Percentiles rank a stretch among this genome's conserved stretches.
These are phyloP conservation scores for Neltuma alba DNA, from an alignment of 306 rosid species.

Conservation along the genomic window DNA sequence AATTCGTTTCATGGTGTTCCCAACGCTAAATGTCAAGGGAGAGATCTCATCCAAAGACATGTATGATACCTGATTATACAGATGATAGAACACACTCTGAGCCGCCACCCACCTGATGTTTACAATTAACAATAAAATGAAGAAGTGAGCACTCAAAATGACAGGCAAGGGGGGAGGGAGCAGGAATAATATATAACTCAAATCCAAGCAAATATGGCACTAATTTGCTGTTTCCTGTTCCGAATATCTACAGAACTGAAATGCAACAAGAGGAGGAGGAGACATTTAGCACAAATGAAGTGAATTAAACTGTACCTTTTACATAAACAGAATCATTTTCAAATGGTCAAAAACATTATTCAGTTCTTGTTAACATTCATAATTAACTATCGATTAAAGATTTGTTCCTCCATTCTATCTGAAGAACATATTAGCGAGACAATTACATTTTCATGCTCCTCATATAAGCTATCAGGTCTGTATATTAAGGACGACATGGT, in stretches of 20 bases:
- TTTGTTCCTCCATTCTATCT: neutral
- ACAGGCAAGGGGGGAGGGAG: neutral
- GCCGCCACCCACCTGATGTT: conserved; percentile 88
- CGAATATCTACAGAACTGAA: neutral
- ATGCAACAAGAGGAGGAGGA: neutral
- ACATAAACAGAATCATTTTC: neutral
- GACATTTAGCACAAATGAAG: neutral
- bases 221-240: neutral
- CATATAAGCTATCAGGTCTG: neutral
- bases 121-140: conserved; percentile 9
- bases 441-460: neutral
- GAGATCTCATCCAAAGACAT: conserved; percentile 93
- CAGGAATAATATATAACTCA: neutral
- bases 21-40: conserved; percentile 89
- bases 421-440: neutral
- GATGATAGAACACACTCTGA: conserved; percentile 90
- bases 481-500: conserved; percentile 5
- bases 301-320: neutral
- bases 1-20: conserved; percentile 96
- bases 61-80: conserved; percentile 92
- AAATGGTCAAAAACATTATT: conserved; percentile 7
- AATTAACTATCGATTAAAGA: neutral
- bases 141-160: conserved; percentile 8
- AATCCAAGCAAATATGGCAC: neutral
- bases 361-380: conserved; percentile 18